A percentile compares a stretch with the other conserved stretches of the same genome.
These are phyloP conservation scores for Capronia epimyces DNA, from an alignment of 2,329 filamentous ascomycete genomes.

Conservation along the genomic window DNA sequence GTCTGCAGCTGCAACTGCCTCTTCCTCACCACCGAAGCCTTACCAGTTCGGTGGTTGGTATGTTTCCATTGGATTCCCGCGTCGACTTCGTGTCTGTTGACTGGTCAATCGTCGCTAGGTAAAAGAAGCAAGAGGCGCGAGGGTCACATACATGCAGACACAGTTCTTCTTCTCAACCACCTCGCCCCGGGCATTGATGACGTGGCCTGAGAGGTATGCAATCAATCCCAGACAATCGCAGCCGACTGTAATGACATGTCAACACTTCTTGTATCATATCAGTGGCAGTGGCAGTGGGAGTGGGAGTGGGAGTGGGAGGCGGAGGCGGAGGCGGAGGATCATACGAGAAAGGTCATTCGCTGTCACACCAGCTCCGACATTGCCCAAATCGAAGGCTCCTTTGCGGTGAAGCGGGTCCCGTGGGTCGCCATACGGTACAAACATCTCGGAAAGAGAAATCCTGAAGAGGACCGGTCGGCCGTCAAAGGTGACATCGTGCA, in stretches of 20 bases:
- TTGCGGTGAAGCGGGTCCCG: constrained; percentile 62
- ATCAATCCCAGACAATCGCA: constrained; percentile 66
- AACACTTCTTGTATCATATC: not conserved
- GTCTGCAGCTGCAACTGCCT: not conserved
- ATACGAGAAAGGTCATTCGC: constrained; percentile 59
- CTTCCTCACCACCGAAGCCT: not conserved
- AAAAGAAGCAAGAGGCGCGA: not conserved
- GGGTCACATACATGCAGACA: constrained; percentile 63
- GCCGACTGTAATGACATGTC: constrained; percentile 45
- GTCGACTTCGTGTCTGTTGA: not conserved
- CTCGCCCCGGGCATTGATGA: constrained; percentile 52
- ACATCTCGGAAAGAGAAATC: constrained; percentile 63
- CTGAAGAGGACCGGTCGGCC: constrained; percentile 61
- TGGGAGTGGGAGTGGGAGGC: too few species aligned
- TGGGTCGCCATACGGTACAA: constrained; percentile 61
- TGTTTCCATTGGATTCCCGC: not conserved
- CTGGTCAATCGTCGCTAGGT: not conserved
- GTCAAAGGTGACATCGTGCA: constrained; percentile 67
- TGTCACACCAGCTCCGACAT: constrained; percentile 60
- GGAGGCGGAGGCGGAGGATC: too few species aligned
- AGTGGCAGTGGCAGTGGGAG: not conserved
- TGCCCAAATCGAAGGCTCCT: constrained; percentile 66
- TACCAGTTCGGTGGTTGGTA: not conserved
- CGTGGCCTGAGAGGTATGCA: constrained; percentile 56
- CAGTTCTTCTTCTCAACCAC: constrained; percentile 54